Evolutionary conservation across 768 basidiomycete genomes (phyloP), one percentile per base, ranked within the genome.

Genomic region (Termitomyces sp.): DNA sequence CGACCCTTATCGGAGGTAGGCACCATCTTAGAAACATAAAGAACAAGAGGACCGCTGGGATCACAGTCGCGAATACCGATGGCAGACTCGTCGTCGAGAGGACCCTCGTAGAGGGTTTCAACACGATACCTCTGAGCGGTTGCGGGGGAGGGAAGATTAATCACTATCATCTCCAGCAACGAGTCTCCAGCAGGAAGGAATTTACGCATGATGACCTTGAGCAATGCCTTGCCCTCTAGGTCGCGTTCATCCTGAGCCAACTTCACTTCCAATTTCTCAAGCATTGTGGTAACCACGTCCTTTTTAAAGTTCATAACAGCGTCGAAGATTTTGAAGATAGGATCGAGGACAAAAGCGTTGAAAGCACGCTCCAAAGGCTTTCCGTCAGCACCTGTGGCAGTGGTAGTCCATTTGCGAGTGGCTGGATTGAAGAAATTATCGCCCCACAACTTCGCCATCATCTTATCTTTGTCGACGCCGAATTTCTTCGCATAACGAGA

Each of bases 21-120:
- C 68, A 98, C 97, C 97, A 99, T 98, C 87, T 98, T 98, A 65
- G 97, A 98, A 77, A 99, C 82, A 77, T 99, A 99, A 62, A 96
- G 85, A 70, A 98, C 94, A 61, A 99, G 89, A 63, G 97, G 97
- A 53, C 87, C 97, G 46, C 87, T 88, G 72, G 97, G 90, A 77
- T 98, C 92, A 72, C 97, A 99, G 73, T 98, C 95, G 54, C 97
- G 88, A 80, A 99, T 95, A 78, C 86, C 92, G 65, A 98, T 93
- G 65, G 97, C 97, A 59, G 93, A 97, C 77, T 99, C 97, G 70
- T 99, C 97, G 77, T 99, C 97, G 94, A 98, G 94, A 68, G 97
- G 97, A 72, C 97, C 97, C 72, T 99, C 97, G 75, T 99, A 98
- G 61, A 99, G 88, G 65, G 97, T 98, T 82, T 98, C 94, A 56